A percentile compares a stretch with the other conserved stretches of the same genome.
Evolutionary conservation across 805 yeast genomes (phyloP).

Genomic region (Metschnikowia dekortorum): DNA sequence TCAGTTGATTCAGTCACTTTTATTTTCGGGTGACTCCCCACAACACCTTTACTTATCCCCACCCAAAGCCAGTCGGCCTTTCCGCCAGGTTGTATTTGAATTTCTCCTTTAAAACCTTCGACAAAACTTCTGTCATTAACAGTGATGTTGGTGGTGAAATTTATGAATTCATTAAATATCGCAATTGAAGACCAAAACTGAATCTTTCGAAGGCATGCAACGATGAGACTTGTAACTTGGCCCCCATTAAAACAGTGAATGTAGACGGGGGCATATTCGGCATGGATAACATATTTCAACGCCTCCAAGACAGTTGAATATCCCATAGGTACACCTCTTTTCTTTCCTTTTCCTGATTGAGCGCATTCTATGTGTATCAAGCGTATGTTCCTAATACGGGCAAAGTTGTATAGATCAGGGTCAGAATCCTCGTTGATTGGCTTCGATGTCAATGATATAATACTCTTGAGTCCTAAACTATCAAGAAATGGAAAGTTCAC

Average conservation of each 20-base stretch:
- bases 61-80: conserved; percentile 64
- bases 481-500: conserved; percentile 65
- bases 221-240: conserved; percentile 73
- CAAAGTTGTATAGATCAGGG: conserved; percentile 47
- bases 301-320: conserved; percentile 56
- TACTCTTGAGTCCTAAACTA: conserved; percentile 62
- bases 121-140: conserved; percentile 81
- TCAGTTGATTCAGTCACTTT: conserved; percentile 24
- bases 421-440: conserved; percentile 58
- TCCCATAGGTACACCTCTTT: conserved; percentile 77
- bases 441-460: conserved; percentile 75
- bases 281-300: conserved; percentile 57
- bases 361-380: conserved; percentile 66
- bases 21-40: conserved; percentile 52
- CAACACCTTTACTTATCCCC: conserved; percentile 56
- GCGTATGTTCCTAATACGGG: conserved; percentile 49
- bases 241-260: conserved; percentile 90
- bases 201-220: conserved; percentile 81
- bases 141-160: conserved; percentile 71
- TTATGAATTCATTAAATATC: conserved; percentile 78
- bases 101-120: conserved; percentile 68
- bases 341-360: conserved; percentile 71
- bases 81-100: conserved; percentile 42
- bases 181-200: conserved; percentile 88
- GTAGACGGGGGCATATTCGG: conserved; percentile 63